phyloP scores from a whole-genome alignment of 1,284 basidiomycete species.

The Tilletia setariae region DNA sequence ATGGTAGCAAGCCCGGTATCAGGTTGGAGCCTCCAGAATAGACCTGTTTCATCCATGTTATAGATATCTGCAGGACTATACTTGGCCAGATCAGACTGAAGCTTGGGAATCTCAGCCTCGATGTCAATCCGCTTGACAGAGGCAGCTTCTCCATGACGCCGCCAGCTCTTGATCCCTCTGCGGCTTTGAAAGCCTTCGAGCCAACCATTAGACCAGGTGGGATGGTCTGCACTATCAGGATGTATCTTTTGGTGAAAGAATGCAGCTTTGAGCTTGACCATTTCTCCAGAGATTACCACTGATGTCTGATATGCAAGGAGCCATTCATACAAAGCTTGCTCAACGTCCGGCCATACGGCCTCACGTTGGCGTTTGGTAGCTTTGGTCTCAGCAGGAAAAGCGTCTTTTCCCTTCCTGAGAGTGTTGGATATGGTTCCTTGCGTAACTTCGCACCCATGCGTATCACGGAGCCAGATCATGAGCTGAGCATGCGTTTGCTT shows the following conservation, averaged over 20 bases:
- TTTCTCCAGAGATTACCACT: not conserved
- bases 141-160: not conserved
- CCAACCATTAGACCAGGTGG: not conserved
- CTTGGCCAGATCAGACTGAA: not conserved
- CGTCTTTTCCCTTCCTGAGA: not conserved
- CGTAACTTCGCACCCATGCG: not conserved
- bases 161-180: not conserved
- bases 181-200: not conserved
- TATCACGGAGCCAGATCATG: not conserved
- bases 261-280: not conserved
- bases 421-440: not conserved
- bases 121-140: not conserved
- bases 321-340: not conserved
- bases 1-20: not conserved
- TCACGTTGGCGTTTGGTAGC: not conserved
- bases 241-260: not conserved
- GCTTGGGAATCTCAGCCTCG: not conserved
- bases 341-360: not conserved
- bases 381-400: not conserved
- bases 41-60: slow-evolving; percentile 1
- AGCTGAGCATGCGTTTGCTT: not conserved
- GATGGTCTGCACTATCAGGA: slow-evolving; percentile 1
- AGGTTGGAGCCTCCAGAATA: not conserved
- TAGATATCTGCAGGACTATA: not conserved
- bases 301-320: not conserved